Evolutionary conservation across 768 basidiomycete species (phyloP).

Genomic region (Agrocybe praecox): DNA sequence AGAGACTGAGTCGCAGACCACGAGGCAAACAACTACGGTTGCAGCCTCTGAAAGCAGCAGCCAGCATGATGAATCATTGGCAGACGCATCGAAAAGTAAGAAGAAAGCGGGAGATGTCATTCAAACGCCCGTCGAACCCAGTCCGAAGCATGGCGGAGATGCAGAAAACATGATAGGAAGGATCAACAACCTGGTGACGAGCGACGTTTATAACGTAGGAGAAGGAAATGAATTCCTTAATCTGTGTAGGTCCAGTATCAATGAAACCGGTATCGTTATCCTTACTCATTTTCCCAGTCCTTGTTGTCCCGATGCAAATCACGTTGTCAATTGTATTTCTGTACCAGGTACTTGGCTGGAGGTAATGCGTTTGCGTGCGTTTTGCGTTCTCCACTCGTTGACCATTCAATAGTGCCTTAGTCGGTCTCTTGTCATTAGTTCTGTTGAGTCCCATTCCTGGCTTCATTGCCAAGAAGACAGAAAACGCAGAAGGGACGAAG

Average conservation of each 20-base stretch:
- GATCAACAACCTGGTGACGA: constrained; percentile 76
- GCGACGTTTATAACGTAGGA: constrained; percentile 49
- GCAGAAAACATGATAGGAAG: constrained; percentile 64
- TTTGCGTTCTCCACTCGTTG: neutral
- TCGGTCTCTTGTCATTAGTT: constrained; percentile 55
- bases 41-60: neutral
- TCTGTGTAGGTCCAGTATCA: neutral
- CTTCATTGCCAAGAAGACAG: constrained; percentile 48
- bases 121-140: neutral
- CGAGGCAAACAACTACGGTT: neutral
- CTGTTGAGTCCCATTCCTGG: constrained; percentile 59
- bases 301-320: constrained; percentile 45
- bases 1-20: neutral
- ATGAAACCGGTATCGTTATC: neutral
- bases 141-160: constrained; percentile 11
- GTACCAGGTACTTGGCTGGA: constrained; percentile 48
- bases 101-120: neutral
- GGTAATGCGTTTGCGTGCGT: constrained; percentile 27
- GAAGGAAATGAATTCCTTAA: constrained; percentile 27
- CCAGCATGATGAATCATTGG: neutral
- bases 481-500: constrained; percentile 47
- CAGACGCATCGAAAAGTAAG: neutral
- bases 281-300: constrained; percentile 20
- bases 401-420: constrained; percentile 40
- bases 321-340: constrained; percentile 43